Percentiles rank a stretch among this genome's conserved stretches.
Evolutionary conservation across 2,329 filamentous ascomycete genomes (phyloP).

Genomic region (Tolypocladium nubicola): DNA sequence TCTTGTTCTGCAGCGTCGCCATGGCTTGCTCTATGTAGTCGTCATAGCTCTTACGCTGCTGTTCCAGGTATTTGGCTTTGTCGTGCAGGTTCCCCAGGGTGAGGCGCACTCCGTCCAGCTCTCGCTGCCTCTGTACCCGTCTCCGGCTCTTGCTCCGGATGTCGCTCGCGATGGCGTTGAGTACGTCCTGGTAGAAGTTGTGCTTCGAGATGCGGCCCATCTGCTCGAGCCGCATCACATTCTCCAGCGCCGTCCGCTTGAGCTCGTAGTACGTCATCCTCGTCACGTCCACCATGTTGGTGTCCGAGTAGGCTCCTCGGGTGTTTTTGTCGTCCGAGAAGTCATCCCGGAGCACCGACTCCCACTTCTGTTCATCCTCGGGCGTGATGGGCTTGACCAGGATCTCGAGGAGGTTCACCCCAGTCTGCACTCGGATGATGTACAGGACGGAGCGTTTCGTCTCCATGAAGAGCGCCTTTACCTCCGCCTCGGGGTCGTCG

Average conservation of each 20-base stretch:
- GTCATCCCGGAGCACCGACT: slow-evolving; percentile 70
- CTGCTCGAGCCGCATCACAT: slow-evolving; percentile 81
- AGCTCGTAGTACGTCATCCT: slow-evolving; percentile 83
- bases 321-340: slow-evolving; percentile 55
- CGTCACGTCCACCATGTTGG: slow-evolving; percentile 80
- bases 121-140: slow-evolving; percentile 80
- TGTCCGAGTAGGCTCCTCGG: slow-evolving; percentile 80
- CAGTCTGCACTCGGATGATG: slow-evolving; percentile 93
- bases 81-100: slow-evolving; percentile 68
- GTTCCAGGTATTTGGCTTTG: slow-evolving; percentile 86
- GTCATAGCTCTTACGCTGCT: slow-evolving; percentile 94
- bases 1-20: slow-evolving; percentile 93
- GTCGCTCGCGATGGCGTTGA: slow-evolving; percentile 93
- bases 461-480: slow-evolving; percentile 93
- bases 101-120: slow-evolving; percentile 72
- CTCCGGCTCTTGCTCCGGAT: slow-evolving; percentile 95
- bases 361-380: slow-evolving; percentile 88
- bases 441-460: slow-evolving; percentile 95
- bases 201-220: slow-evolving; percentile 78
- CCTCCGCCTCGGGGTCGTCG: slow-evolving; percentile 84
- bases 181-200: slow-evolving; percentile 94
- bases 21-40: slow-evolving; percentile 99
- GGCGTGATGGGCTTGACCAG: slow-evolving; percentile 77
- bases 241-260: slow-evolving; percentile 87
- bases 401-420: slow-evolving; percentile 86